phyloP scores from a whole-genome alignment of 2,329 filamentous ascomycete genomes.

The Akanthomyces lecanii region DNA sequence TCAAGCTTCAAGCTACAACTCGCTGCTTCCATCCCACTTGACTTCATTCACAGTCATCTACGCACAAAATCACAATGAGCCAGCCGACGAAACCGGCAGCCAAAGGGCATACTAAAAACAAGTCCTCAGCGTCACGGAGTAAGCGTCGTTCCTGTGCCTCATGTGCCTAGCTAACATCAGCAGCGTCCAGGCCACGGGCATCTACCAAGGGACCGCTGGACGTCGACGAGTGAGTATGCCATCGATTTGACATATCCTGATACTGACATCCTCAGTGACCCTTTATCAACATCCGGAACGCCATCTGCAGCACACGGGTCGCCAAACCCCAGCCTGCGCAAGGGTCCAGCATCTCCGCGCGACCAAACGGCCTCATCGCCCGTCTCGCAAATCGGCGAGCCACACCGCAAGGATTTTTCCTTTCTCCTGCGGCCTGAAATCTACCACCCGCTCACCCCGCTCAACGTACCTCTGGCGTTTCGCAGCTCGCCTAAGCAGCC shows the following conservation, averaged over 20 bases:
- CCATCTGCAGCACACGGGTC: slow-evolving; percentile 16
- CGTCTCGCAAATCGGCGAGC: slow-evolving; percentile 29
- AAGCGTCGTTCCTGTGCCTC: background rate
- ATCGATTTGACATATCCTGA: background rate
- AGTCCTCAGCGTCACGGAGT: slow-evolving; percentile 36
- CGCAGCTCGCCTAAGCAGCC: slow-evolving; percentile 64
- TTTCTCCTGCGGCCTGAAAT: slow-evolving; percentile 76
- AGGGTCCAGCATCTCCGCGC: slow-evolving; percentile 18
- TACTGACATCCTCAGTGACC: slow-evolving; percentile 23
- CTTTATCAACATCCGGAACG: slow-evolving; percentile 26
- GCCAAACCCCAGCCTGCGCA: slow-evolving; percentile 17
- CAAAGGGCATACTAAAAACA: slow-evolving; percentile 34
- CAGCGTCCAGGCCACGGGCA: slow-evolving; percentile 59
- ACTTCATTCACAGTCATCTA: background rate
- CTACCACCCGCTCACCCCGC: slow-evolving; percentile 73
- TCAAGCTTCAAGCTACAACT: background rate
- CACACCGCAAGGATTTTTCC: slow-evolving; percentile 62
- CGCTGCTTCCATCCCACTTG: background rate
- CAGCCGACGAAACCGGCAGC: slow-evolving; percentile 27
- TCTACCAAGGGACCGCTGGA: slow-evolving; percentile 78
- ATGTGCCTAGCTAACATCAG: slow-evolving; percentile 17
- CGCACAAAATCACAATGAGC: slow-evolving; percentile 24
- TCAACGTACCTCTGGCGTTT: slow-evolving; percentile 60
- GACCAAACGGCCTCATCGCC: slow-evolving; percentile 27
- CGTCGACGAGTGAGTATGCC: slow-evolving; percentile 60